Conservation (phyloP, 306 rosid species). For the Abrus precatorius region DNA sequence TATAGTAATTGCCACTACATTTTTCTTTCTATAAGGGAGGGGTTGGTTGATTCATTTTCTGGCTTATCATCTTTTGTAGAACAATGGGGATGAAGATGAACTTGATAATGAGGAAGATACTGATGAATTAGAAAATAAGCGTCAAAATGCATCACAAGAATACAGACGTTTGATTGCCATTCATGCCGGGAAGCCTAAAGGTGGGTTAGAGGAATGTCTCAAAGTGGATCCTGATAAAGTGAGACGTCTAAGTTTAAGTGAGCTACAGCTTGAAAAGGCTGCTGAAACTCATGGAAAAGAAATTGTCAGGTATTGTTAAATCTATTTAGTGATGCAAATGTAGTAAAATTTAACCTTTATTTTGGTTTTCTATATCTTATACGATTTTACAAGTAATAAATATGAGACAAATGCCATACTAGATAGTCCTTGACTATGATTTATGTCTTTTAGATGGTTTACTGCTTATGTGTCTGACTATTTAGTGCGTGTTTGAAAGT, state of each 20-base stretch:
- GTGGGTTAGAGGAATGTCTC: conserved; percentile 83
- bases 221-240: conserved; percentile 89
- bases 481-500: neutral
- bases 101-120: conserved; percentile 58
- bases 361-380: neutral
- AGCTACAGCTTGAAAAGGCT: conserved; percentile 86
- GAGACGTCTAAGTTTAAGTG: conserved; percentile 94
- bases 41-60: conserved; percentile 42
- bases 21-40: conserved; percentile 27
- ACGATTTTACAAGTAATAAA: neutral
- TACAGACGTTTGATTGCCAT: conserved; percentile 87
- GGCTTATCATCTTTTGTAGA: conserved; percentile 53
- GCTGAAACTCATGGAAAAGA: conserved; percentile 73
- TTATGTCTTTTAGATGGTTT: conserved; percentile 9
- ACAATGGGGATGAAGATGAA: conserved; percentile 57
- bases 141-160: conserved; percentile 64
- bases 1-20: conserved; percentile 16
- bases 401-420: neutral
- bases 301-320: conserved; percentile 73
- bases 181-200: conserved; percentile 99
- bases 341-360: conserved; percentile 19
- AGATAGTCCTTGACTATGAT: conserved; percentile 1
- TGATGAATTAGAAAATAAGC: conserved; percentile 62
- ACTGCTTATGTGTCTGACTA: neutral
- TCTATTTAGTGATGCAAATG: conserved; percentile 35